Evolutionary conservation across 495 filamentous ascomycete species (phyloP).

Genomic region (Sporormia fimetaria): DNA sequence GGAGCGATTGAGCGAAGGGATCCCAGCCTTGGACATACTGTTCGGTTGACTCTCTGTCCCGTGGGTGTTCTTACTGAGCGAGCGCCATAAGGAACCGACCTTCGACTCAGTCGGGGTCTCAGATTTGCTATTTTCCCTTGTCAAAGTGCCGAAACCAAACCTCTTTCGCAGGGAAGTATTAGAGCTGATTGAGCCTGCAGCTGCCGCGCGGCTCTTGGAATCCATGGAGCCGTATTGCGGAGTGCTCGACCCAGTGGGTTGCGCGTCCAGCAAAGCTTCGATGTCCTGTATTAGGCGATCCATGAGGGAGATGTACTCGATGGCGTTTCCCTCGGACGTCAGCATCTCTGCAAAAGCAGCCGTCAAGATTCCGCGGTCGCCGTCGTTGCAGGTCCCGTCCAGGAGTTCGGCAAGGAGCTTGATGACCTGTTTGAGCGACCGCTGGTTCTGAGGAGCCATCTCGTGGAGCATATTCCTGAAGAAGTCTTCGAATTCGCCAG

Average conservation of each 20-base stretch:
- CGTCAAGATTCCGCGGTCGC: constrained; percentile 80
- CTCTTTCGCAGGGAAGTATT: constrained; percentile 74
- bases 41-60: constrained; percentile 40
- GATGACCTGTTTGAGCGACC: constrained; percentile 73
- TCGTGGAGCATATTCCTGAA: constrained; percentile 65
- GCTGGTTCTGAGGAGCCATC: constrained; percentile 82
- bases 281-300: constrained; percentile 89
- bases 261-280: constrained; percentile 74
- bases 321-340: constrained; percentile 61
- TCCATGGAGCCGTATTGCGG: constrained; percentile 35
- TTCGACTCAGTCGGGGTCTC: constrained; percentile 59
- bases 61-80: constrained; percentile 70
- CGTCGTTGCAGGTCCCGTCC: constrained; percentile 89
- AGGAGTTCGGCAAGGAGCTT: constrained; percentile 78
- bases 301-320: constrained; percentile 77
- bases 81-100: constrained; percentile 72
- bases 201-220: constrained; percentile 39
- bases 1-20: constrained; percentile 52
- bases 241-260: constrained; percentile 26
- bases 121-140: constrained; percentile 65
- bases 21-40: constrained; percentile 46
- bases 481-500: constrained; percentile 72
- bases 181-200: constrained; percentile 49
- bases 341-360: constrained; percentile 84
- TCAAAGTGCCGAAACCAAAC: constrained; percentile 63